These are phyloP conservation scores for Candida glaebosa DNA, from an alignment of 805 yeast species.

Conservation along the genomic window DNA sequence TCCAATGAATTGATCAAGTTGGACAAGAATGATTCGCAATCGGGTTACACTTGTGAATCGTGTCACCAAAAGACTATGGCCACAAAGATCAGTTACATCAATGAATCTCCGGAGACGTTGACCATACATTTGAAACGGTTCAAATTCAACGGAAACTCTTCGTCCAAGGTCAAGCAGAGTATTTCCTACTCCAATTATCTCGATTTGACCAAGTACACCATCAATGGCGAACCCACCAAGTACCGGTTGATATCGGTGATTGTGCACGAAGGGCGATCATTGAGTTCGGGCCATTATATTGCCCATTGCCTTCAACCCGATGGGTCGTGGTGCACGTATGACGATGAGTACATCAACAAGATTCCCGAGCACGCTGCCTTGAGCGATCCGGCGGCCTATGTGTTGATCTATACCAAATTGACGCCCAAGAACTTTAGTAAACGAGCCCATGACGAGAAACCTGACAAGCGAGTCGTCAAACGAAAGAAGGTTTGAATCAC, in stretches of 20 bases:
- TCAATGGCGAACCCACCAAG: slow-evolving; percentile 30
- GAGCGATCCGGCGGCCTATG: slow-evolving; percentile 86
- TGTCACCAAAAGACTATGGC: slow-evolving; percentile 80
- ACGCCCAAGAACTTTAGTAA: slow-evolving; percentile 45
- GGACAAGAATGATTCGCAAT: slow-evolving; percentile 57
- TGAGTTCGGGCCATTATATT: slow-evolving; percentile 89
- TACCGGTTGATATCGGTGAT: slow-evolving; percentile 81
- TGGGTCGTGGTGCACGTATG: slow-evolving; percentile 90
- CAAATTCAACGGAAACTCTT: slow-evolving; percentile 75
- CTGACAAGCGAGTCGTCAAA: slow-evolving; percentile 5
- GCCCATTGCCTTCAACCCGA: slow-evolving; percentile 91
- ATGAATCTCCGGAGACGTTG: slow-evolving; percentile 83
- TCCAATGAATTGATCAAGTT: slow-evolving; percentile 72
- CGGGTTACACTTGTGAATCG: slow-evolving; percentile 84
- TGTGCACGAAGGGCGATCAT: slow-evolving; percentile 91
- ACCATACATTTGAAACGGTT: slow-evolving; percentile 87
- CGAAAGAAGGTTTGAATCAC: slow-evolving; percentile 6
- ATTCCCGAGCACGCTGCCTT: slow-evolving; percentile 71
- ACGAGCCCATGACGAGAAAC: slow-evolving; percentile 8
- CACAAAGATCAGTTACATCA: slow-evolving; percentile 66
- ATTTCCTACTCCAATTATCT: slow-evolving; percentile 76
- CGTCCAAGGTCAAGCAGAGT: slow-evolving; percentile 83
- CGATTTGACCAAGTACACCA: slow-evolving; percentile 61
- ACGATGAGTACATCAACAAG: slow-evolving; percentile 81
- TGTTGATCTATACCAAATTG: slow-evolving; percentile 75